phyloP scores from a whole-genome alignment of 2,329 filamentous ascomycete species.

The Aspergillus pseudotamarii region DNA sequence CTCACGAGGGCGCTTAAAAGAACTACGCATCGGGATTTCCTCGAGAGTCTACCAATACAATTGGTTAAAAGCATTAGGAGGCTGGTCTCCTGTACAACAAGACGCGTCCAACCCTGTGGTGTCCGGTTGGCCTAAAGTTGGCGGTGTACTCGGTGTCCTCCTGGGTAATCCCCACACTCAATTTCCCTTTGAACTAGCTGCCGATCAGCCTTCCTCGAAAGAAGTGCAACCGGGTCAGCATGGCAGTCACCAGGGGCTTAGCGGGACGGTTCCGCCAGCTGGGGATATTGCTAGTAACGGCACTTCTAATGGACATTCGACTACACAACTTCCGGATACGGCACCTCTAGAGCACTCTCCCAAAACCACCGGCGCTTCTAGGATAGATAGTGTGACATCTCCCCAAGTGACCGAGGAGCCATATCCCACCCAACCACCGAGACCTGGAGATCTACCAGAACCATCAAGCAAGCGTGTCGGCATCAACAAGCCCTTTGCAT shows the following conservation, averaged over 20 bases:
- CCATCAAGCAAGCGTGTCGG: not conserved
- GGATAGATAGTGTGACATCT: not conserved
- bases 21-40: slow-evolving; percentile 74
- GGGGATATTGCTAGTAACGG: not conserved
- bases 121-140: slow-evolving; percentile 35
- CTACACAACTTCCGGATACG: not conserved
- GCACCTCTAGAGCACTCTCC: not conserved
- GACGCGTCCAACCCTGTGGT: slow-evolving; percentile 6
- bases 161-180: slow-evolving; percentile 15
- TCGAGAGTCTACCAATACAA: slow-evolving; percentile 30
- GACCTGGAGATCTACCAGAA: slow-evolving; percentile 12
- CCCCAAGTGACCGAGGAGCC: not conserved
- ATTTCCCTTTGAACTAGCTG: not conserved
- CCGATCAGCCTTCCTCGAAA: slow-evolving; percentile 4
- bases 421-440: not conserved
- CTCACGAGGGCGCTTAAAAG: slow-evolving; percentile 66
- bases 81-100: slow-evolving; percentile 19
- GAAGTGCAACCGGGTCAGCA: slow-evolving; percentile 4
- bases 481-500: not conserved
- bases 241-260: not conserved
- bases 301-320: not conserved
- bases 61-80: slow-evolving; percentile 32
- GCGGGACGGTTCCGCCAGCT: not conserved
- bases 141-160: slow-evolving; percentile 38
- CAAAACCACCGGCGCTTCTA: not conserved